phyloP scores from a whole-genome alignment of 1,284 basidiomycete species.

The Ustilago nuda region DNA sequence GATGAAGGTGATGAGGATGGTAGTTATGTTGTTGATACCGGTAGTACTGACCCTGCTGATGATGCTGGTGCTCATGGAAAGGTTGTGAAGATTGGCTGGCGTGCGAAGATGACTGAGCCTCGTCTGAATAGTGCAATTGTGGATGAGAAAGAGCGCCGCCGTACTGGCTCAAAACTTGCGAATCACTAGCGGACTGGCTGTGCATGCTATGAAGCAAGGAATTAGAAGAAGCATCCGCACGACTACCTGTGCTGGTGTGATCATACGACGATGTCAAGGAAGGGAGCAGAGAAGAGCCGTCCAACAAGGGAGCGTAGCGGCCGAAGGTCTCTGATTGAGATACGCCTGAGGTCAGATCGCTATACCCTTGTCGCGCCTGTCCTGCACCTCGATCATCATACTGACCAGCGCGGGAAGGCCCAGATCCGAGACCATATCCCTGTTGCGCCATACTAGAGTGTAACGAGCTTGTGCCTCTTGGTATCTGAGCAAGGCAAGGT shows the following conservation, averaged over 20 bases:
- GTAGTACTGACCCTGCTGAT: slow-evolving; percentile 2
- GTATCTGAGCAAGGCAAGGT: slow-evolving; percentile 1
- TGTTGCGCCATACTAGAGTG: slow-evolving; percentile 29
- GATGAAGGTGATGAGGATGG: slow-evolving; percentile 9
- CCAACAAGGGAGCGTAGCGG: slow-evolving; percentile 15
- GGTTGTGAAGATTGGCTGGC: slow-evolving; percentile 15
- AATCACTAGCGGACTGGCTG: slow-evolving; percentile 5
- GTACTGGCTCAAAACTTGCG: slow-evolving; percentile 1
- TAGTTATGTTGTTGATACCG: slow-evolving; percentile 10
- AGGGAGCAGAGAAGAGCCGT: slow-evolving; percentile 16
- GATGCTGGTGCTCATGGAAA: neutral
- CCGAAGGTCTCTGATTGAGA: slow-evolving; percentile 15
- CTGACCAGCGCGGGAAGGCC: slow-evolving; percentile 25
- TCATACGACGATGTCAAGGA: slow-evolving; percentile 28
- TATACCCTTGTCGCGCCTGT: slow-evolving; percentile 14
- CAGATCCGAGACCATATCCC: slow-evolving; percentile 16
- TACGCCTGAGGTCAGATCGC: neutral
- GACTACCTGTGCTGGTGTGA: slow-evolving; percentile 7
- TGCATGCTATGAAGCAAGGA: slow-evolving; percentile 17
- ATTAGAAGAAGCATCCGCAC: slow-evolving; percentile 6
- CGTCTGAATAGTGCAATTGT: slow-evolving; percentile 12
- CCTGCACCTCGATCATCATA: slow-evolving; percentile 21
- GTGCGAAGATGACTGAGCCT: slow-evolving; percentile 12
- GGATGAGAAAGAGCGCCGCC: slow-evolving; percentile 10
- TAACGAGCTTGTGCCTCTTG: neutral